Evolutionary conservation across 768 basidiomycete species (phyloP), one percentile per base, ranked within the genome.

Genomic region (Suillus alpinus): DNA sequence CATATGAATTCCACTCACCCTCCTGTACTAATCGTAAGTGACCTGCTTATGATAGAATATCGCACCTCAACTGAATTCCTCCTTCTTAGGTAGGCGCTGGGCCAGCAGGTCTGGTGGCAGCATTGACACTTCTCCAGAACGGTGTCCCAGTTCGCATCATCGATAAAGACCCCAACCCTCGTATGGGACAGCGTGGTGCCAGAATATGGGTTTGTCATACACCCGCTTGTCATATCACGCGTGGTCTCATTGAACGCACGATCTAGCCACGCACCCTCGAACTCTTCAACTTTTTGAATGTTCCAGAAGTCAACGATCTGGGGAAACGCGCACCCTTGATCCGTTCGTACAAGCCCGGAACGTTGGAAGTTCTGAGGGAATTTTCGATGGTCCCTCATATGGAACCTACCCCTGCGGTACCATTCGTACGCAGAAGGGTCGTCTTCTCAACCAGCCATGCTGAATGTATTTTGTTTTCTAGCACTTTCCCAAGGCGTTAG

Each of bases 61-160:
- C 3, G 6, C 13, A 14, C 23, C 13, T 13, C 31, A 18, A 20
- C n/a, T 56, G 16, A 44, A 10, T 31, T 10, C 31, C 8, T 56
- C 10, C 34, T 34, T 40, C 23, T 43, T 23, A 82, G 80, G 79
- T 79, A 37, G 81, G 81, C 43, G 79, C 75, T 34, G 80, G 81
- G 10, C 80, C 81, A 9, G 74, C 78, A 36, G 81, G 82, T 43
- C 71, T 81, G 6, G 76, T 80, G 49, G 71, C 76, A 51, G 80
- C 79, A 1, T 71, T 81, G 2, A 65, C 73, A 7, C 77, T 83
- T 2, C 61, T 68, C 1, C 62, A 67, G 12, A 72, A 72, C 37
- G 72, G 70, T 5, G 60, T 78, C 13, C 63, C 29, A 46, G 56
- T 51, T 39, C 60, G 61, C 12, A 52, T 62, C 31, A 62, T 62